Percentiles rank a stretch among this genome's conserved stretches.
Conservation (phyloP, 2,329 filamentous ascomycete species). For the Diaporthe citrichinensis region DNA sequence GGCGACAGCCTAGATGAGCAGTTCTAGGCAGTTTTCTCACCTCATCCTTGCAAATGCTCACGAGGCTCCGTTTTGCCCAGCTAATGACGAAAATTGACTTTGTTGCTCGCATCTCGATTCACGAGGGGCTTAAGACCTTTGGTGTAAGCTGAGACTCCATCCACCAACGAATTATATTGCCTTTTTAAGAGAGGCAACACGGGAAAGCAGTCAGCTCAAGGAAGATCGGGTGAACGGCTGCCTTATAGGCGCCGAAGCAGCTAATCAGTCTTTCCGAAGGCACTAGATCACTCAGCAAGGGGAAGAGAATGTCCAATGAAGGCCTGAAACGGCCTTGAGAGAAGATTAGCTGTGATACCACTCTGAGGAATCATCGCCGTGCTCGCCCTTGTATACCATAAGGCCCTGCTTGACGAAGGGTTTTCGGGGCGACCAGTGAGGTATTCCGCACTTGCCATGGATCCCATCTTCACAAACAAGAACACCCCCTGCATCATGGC, state of each 20-base stretch:
- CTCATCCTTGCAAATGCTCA: not conserved
- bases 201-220: not conserved
- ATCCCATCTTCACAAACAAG: not conserved
- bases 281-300: not conserved
- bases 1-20: conserved; percentile 3
- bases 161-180: not conserved
- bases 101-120: not conserved
- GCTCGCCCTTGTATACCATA: no score
- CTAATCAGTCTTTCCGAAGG: not conserved
- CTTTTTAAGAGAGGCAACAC: not conserved
- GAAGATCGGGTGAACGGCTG: not conserved
- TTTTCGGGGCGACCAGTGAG: not conserved
- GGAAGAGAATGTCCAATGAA: not conserved
- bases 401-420: not conserved
- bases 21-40: conserved; percentile 16
- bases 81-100: not conserved
- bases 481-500: not conserved
- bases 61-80: not conserved
- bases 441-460: not conserved
- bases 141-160: not conserved
- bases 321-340: no score
- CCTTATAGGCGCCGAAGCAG: not conserved
- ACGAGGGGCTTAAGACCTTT: not conserved
- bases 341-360: not conserved
- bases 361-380: not conserved